phyloP scores from a whole-genome alignment of 176 grass and related monocot species.

The Carex cristatella region DNA sequence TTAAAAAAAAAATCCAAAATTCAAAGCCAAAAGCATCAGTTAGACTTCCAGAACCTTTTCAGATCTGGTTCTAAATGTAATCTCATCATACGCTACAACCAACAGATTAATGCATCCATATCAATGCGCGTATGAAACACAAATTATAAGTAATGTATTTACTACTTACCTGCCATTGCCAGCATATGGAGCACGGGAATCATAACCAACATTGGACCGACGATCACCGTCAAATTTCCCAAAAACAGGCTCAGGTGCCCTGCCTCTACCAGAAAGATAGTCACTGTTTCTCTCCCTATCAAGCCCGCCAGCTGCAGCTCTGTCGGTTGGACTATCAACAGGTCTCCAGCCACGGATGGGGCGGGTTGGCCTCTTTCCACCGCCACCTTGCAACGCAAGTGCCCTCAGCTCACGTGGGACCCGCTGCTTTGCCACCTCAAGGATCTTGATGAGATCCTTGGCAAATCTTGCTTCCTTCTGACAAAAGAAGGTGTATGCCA shows the following conservation, averaged over 20 bases:
- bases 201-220: constrained; percentile 43
- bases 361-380: constrained; percentile 42
- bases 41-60: neutral
- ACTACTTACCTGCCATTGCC: neutral
- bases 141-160: neutral
- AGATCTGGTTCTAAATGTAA: constrained; percentile 14
- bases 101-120: neutral
- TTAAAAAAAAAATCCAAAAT: neutral
- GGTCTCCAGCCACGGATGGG: constrained; percentile 27
- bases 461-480: constrained; percentile 81
- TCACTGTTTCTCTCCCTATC: constrained; percentile 37
- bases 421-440: constrained; percentile 73
- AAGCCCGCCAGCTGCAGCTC: constrained; percentile 9
- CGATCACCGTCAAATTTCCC: constrained; percentile 52
- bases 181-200: neutral
- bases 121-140: neutral
- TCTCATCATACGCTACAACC: neutral
- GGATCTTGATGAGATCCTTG: constrained; percentile 80
- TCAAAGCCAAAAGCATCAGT: neutral
- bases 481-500: constrained; percentile 93
- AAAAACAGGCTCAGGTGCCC: constrained; percentile 27
- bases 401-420: constrained; percentile 71
- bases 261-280: constrained; percentile 39
- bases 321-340: neutral
- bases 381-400: constrained; percentile 59